A percentile compares a stretch with the other conserved stretches of the same genome.
Conservation (phyloP, 345 rosid species). For the Lenwebbia sp. region DNA sequence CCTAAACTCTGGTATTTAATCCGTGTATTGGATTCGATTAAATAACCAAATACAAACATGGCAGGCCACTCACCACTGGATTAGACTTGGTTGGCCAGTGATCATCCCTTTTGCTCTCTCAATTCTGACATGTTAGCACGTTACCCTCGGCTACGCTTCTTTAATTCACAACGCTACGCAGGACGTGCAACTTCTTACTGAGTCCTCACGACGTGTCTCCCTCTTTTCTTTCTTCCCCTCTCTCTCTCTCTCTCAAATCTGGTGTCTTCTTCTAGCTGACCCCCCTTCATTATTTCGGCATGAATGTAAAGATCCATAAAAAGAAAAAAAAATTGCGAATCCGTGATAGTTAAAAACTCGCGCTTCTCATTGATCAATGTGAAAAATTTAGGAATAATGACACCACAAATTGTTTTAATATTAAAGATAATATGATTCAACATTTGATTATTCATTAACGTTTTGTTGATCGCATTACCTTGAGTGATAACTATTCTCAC, state of each 20-base stretch:
- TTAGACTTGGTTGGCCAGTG: not conserved
- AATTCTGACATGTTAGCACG: not conserved
- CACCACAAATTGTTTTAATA: too few species aligned
- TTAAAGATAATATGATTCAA: too few species aligned
- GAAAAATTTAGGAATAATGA: not conserved
- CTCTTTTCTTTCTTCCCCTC: not conserved
- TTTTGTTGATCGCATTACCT: too few species aligned
- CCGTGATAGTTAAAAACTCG: not conserved
- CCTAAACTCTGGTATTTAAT: not conserved
- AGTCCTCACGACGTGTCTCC: not conserved
- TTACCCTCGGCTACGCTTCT: not conserved
- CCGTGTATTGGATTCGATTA: not conserved
- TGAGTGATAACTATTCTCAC: too few species aligned
- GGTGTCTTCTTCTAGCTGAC: not conserved
- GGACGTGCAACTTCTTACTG: not conserved
- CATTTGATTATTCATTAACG: too few species aligned
- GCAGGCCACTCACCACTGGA: not conserved
- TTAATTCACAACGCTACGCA: not conserved
- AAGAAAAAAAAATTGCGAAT: not conserved
- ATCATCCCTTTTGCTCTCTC: not conserved
- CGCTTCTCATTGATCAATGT: not conserved
- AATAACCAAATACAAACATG: not conserved
- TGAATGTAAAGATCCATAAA: not conserved
- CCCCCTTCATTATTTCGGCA: not conserved
- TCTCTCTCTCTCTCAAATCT: not conserved